A percentile compares a stretch with the other conserved stretches of the same genome.
Conservation (phyloP, 257 asterid genomes). For the Paraleonurus japonicus region DNA sequence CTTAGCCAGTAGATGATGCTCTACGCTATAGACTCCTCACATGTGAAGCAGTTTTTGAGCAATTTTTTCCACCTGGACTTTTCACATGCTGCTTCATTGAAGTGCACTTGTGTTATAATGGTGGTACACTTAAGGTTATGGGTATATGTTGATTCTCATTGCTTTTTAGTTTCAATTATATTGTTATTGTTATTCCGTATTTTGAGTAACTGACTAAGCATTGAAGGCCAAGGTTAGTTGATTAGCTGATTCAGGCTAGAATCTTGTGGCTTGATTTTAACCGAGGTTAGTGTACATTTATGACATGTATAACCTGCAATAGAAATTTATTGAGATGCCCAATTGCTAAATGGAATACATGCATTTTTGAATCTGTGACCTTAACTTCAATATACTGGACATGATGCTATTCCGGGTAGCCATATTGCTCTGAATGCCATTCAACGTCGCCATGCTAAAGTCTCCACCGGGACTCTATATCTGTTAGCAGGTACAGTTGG, state of each 20-base stretch:
- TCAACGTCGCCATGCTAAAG: slow-evolving; percentile 90
- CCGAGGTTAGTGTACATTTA: neutral
- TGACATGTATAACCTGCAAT: neutral
- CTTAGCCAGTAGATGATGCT: neutral
- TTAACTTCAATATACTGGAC: slow-evolving; percentile 66
- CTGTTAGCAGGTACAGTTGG: slow-evolving; percentile 63
- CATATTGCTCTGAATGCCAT: slow-evolving; percentile 76
- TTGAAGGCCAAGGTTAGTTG: neutral
- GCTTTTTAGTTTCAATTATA: neutral
- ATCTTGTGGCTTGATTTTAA: slow-evolving; percentile 11
- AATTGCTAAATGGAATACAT: neutral
- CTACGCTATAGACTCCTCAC: neutral
- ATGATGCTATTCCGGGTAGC: slow-evolving; percentile 59
- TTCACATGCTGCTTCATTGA: neutral
- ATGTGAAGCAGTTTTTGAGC: neutral
- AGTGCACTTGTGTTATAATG: neutral
- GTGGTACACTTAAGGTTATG: slow-evolving; percentile 13
- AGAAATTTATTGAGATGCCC: neutral
- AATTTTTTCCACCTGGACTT: neutral
- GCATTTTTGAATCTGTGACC: slow-evolving; percentile 31
- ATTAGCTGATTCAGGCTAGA: slow-evolving; percentile 19
- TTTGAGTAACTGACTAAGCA: neutral
- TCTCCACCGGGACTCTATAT: slow-evolving; percentile 69
- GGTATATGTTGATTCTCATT: slow-evolving; percentile 1
- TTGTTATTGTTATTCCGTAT: slow-evolving; percentile 5